Base-by-base conservation (phyloP, 768 basidiomycete species). In the Rhizopogon rudus region DNA sequence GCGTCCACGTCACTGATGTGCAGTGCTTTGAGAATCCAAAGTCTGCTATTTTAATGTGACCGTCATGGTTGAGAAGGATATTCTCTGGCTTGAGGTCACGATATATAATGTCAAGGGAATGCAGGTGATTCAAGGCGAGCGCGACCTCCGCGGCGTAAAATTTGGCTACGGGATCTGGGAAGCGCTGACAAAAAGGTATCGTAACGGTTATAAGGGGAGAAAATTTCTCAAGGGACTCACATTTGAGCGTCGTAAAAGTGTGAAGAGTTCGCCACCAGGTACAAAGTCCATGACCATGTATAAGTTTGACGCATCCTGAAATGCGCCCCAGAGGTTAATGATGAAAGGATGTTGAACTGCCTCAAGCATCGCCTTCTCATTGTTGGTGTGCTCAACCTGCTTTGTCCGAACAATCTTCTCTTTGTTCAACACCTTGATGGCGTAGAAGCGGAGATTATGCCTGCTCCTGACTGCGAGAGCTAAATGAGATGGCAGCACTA, bases 281-380 rank as follows among this genome's bases (percentile, higher is more conserved):
- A 93, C 93, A 70, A 91, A 98, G 75, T 87, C 95, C 84, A 98
- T 91, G 53, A 98, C 88, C 92, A 99, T 96, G 77, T 98, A 99
- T 13, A 98, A 79, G 69, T 98, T 98, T 17, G 88, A 72, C 35
- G 83, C 70, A 65, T 98, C 97, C 66, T 98, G 97, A 68, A 95
- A 95, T 3, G 86, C 83, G 35, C 95, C 95, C 94, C 94, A 98
- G 5, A 98, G 82, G 68, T 95, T 98, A 75, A 98, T 84, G 62
- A 98, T 91, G 72, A 98, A 93, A 2, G 93, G 88, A 68, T 98
- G 93, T 55, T 92, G 85, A 5, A 97, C 87, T 22, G 80, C 79
- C 46, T 86, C 82, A 39, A 99, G 82, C 72, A 98, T 93, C 48
- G 77, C 77, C 62, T 93, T 87, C 71, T 99, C 97, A 63, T 91